Evolutionary conservation across 2,329 filamentous ascomycete species (phyloP).

Genomic region (Arthrinium puccinioides): DNA sequence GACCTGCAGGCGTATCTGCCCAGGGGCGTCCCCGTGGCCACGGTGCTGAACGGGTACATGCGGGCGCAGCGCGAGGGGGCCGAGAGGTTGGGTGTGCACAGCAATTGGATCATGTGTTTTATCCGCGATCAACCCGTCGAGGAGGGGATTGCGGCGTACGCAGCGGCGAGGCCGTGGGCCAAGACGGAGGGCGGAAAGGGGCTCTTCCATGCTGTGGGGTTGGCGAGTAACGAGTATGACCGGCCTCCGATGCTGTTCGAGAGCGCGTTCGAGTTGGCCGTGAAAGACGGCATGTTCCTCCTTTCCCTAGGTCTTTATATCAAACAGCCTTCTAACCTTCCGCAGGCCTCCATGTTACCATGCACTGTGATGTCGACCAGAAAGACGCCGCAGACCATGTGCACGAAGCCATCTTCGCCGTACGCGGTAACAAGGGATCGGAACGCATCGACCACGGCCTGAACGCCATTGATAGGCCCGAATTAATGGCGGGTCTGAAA

Average conservation of each 20-base stretch:
- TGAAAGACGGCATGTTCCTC: constrained; percentile 23
- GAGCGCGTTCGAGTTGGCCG: constrained; percentile 26
- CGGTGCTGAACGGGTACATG: constrained; percentile 15
- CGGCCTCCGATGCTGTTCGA: constrained; percentile 37
- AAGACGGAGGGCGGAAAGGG: constrained; percentile 21
- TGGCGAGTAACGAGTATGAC: constrained; percentile 38
- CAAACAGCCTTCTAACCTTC: not conserved
- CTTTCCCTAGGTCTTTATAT: too few species aligned
- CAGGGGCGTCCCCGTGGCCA: constrained; percentile 5
- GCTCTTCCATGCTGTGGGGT: constrained; percentile 36
- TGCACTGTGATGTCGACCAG: constrained; percentile 44
- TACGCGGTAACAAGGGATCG: constrained; percentile 22
- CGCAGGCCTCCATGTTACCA: constrained; percentile 30
- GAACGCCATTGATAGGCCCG: constrained; percentile 25
- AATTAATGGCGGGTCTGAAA: constrained; percentile 24
- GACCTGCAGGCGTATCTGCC: constrained; percentile 8
- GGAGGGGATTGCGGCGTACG: constrained; percentile 30
- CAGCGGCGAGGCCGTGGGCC: constrained; percentile 30
- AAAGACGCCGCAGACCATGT: constrained; percentile 38
- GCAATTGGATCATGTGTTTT: constrained; percentile 34
- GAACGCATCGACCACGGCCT: constrained; percentile 35
- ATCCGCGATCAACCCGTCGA: constrained; percentile 29
- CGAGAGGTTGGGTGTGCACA: constrained; percentile 18
- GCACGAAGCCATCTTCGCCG: constrained; percentile 23
- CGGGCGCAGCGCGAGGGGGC: constrained; percentile 23